These are phyloP conservation scores for Pleoardoris graminearum DNA, from an alignment of 2,329 filamentous ascomycete genomes.

Conservation along the genomic window DNA sequence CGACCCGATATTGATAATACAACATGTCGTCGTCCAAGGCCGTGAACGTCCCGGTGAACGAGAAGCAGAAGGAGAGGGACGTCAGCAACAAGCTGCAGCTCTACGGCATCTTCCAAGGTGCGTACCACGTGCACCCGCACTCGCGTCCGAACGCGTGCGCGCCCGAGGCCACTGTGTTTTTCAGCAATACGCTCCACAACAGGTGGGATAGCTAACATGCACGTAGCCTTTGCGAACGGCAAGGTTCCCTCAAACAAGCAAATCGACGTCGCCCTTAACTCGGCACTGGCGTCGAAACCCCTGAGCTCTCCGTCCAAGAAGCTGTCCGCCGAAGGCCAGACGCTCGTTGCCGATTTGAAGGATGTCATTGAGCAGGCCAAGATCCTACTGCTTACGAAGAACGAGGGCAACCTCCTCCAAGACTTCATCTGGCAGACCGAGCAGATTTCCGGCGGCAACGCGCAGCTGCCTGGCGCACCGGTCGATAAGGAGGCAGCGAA, in stretches of 20 bases:
- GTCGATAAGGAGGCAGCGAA: constrained; percentile 75
- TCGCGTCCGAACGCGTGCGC: too few species aligned
- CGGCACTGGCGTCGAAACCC: constrained; percentile 72
- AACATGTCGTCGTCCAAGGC: constrained; percentile 19
- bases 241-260: constrained; percentile 95
- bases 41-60: constrained; percentile 75
- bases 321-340: constrained; percentile 80
- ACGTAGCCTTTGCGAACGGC: constrained; percentile 76
- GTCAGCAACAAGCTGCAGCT: constrained; percentile 93
- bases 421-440: constrained; percentile 97
- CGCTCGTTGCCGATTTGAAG: constrained; percentile 75
- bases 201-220: too few species aligned
- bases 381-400: constrained; percentile 85
- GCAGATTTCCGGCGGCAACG: constrained; percentile 67
- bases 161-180: too few species aligned
- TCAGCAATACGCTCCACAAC: too few species aligned
- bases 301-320: constrained; percentile 71
- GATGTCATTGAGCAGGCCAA: constrained; percentile 85
- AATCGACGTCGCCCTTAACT: constrained; percentile 93
- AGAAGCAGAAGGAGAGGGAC: constrained; percentile 77
- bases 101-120: constrained; percentile 80
- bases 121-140: constrained; percentile 21
- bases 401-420: constrained; percentile 89
- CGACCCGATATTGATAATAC: constrained; percentile 4
- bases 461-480: constrained; percentile 66